Evolutionary conservation across 345 rosid genomes (phyloP).

Genomic region (Trapa bicornis): DNA sequence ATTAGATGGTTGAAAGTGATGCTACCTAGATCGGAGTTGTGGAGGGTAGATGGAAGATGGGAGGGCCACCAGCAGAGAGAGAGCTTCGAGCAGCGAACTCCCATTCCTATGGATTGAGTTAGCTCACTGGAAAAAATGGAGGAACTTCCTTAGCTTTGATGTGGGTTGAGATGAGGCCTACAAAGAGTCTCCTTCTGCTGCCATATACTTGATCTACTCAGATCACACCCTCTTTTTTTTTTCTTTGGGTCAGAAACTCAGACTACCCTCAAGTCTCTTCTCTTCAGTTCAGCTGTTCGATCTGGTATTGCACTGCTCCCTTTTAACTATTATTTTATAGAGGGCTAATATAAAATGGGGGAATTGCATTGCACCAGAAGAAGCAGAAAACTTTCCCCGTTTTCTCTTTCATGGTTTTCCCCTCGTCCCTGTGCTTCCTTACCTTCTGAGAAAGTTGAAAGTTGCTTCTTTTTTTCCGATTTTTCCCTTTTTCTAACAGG

Average conservation of each 20-base stretch:
- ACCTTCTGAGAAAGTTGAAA: background rate
- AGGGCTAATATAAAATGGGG: background rate
- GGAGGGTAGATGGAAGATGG: slow-evolving; percentile 48
- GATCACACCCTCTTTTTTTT: too few species aligned
- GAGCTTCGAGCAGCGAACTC: slow-evolving; percentile 80
- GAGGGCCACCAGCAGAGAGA: slow-evolving; percentile 84
- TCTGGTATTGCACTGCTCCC: background rate
- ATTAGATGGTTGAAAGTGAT: background rate
- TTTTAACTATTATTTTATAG: background rate
- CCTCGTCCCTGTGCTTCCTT: background rate
- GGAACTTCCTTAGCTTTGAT: background rate
- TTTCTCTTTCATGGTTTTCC: background rate
- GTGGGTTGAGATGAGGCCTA: background rate
- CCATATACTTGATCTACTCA: background rate
- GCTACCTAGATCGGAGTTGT: slow-evolving; percentile 63
- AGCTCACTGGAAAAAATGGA: background rate
- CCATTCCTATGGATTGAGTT: slow-evolving; percentile 26
- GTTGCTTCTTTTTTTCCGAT: background rate
- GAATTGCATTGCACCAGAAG: background rate
- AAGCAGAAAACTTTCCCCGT: background rate
- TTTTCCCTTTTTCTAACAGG: background rate
- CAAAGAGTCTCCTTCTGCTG: background rate
- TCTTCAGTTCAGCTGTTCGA: background rate
- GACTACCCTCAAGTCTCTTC: background rate
- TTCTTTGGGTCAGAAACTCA: too few species aligned